Evolutionary conservation across 75 land plant species (phyloP), one percentile per base, ranked within the genome.

Genomic region (Chamaecyparis obtusa): DNA sequence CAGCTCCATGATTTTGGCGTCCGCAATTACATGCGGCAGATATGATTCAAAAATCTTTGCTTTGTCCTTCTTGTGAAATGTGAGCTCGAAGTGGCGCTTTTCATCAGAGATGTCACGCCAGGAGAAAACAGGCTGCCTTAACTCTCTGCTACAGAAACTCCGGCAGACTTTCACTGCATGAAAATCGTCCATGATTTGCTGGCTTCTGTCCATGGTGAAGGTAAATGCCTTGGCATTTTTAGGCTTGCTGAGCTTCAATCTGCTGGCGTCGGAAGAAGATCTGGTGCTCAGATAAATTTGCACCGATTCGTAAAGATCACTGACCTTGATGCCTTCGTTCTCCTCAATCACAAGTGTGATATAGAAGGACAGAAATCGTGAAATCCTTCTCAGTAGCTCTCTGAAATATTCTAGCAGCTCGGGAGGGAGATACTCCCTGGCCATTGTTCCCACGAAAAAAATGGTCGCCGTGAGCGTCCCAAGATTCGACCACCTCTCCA

Each of bases 21-120:
- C 48, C 7, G 48, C 48, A 46, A 46, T 46, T 46, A 46, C 48
- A 46, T 46, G 48, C 48, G 48, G 7, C 7, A 46, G 48, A 46
- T 46, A 46, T 6, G 48, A 6, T 46, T 46, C 48, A 5, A 46
- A 46, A 46, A 46, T 6, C 48, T 8, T 46, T 6, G 48, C 48
- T 46, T 46, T 46, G 48, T 46, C 7, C 48, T 46, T 46, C 48
- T 46, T 46, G 88, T 91, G 91, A 84, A 92, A 93, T 24, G 69
- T 89, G 44, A 95, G 88, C 41, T 37, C 77, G 89, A 80, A 95
- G 83, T 39, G 85, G 32, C 89, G 77, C 41, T 86, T 85, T 78
- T 90, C 92, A 32, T 87, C 89, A 30, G 86, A 85, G 84, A 30
- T 43, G 72, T 16, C 0, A 60, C 46, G 0, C 19, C 54, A 17